Evolutionary conservation across 2,329 filamentous ascomycete species (phyloP).

Genomic region (Curvularia sp.): DNA sequence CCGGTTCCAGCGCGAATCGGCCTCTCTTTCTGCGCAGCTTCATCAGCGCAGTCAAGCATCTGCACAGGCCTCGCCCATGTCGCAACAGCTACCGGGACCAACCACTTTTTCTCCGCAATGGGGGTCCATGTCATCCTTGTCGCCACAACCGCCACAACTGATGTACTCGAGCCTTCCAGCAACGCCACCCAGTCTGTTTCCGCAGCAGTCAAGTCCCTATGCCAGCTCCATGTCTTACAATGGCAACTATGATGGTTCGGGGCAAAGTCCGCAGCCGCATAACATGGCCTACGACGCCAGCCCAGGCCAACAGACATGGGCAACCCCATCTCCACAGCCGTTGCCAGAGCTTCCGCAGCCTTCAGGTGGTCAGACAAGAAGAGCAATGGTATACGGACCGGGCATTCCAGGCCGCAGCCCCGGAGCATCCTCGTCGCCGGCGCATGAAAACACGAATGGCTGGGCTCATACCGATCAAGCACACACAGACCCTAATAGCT

Average conservation of each 20-base stretch:
- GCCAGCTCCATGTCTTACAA: conserved; percentile 39
- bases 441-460: background rate
- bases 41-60: conserved; percentile 46
- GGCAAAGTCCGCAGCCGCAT: conserved; percentile 25
- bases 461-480: conserved; percentile 9
- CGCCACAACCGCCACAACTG: conserved; percentile 33
- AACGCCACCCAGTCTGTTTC: conserved; percentile 41
- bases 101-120: conserved; percentile 36
- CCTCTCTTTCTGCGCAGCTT: conserved; percentile 51
- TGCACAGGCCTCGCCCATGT: conserved; percentile 34
- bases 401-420: conserved; percentile 29
- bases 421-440: conserved; percentile 10
- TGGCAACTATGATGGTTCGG: conserved; percentile 29
- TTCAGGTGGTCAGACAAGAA: conserved; percentile 39
- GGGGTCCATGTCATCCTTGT: conserved; percentile 34
- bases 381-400: conserved; percentile 41
- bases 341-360: conserved; percentile 44
- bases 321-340: conserved; percentile 38
- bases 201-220: conserved; percentile 39
- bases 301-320: conserved; percentile 28
- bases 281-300: conserved; percentile 23
- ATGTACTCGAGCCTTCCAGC: conserved; percentile 38
- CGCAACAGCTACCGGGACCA: conserved; percentile 21
- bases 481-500: conserved; percentile 9
- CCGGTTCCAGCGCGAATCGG: conserved; percentile 56